These are phyloP conservation scores for Leccinum olivaceopallidum DNA, from an alignment of 768 basidiomycete species.

Conservation along the genomic window DNA sequence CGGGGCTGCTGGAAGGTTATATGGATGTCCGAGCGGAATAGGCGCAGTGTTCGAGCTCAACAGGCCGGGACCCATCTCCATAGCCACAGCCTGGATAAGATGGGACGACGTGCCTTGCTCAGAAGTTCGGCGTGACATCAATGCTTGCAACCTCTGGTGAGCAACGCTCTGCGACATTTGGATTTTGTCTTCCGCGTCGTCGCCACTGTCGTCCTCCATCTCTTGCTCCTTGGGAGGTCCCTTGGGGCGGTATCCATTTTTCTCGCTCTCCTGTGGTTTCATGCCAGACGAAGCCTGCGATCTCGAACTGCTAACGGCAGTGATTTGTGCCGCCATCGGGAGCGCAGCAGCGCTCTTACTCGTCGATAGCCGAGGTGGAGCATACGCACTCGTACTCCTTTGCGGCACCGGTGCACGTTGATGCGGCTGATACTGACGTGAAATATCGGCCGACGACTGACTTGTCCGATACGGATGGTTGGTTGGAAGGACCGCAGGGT, in stretches of 20 bases:
- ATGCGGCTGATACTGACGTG: constrained; percentile 25
- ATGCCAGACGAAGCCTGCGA: constrained; percentile 21
- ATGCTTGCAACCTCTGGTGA: constrained; percentile 61
- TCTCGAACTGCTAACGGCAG: constrained; percentile 35
- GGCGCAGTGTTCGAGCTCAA: constrained; percentile 44
- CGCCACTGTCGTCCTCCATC: constrained; percentile 64
- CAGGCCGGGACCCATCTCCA: constrained; percentile 20
- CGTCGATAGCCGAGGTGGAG: constrained; percentile 40
- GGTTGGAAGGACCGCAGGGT: constrained; percentile 57
- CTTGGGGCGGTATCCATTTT: constrained; percentile 58
- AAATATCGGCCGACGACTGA: constrained; percentile 50
- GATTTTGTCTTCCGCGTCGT: constrained; percentile 49
- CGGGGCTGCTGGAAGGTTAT: constrained; percentile 67
- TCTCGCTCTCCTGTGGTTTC: constrained; percentile 29
- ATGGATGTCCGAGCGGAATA: constrained; percentile 63
- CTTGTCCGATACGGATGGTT: constrained; percentile 60
- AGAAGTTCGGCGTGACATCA: constrained; percentile 49
- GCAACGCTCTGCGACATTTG: constrained; percentile 68
- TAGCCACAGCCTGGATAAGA: constrained; percentile 18
- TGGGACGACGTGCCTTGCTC: constrained; percentile 28
- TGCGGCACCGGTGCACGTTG: constrained; percentile 25
- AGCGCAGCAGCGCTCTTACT: constrained; percentile 61
- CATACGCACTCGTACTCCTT: constrained; percentile 31
- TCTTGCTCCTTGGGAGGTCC: constrained; percentile 65
- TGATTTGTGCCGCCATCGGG: constrained; percentile 56